A percentile compares a stretch with the other conserved stretches of the same genome.
phyloP scores from a whole-genome alignment of 73 alveolate species.

The Paramecium biaurelia region DNA sequence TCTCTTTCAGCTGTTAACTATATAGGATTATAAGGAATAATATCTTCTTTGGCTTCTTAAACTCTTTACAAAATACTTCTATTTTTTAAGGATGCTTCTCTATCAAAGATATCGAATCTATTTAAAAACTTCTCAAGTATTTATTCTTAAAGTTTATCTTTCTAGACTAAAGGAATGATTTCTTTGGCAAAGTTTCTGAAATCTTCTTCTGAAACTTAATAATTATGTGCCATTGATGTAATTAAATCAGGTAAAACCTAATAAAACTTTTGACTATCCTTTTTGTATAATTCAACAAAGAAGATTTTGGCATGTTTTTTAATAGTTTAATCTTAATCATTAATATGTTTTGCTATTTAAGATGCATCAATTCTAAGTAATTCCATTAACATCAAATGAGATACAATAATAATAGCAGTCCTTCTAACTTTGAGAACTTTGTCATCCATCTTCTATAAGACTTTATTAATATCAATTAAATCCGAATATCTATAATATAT shows the following conservation, averaged over 20 bases:
- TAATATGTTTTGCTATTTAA: not conserved
- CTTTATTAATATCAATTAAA: not conserved
- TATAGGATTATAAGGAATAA: not conserved
- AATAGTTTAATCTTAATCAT: not conserved
- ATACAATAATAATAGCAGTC: not conserved
- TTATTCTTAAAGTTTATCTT: not conserved
- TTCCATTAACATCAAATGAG: not conserved
- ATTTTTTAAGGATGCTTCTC: not conserved
- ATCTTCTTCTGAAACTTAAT: not conserved
- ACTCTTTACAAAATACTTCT: not conserved
- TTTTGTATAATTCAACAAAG: not conserved
- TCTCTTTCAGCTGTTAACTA: not conserved
- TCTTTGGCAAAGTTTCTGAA: not conserved
- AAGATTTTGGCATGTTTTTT: conserved; percentile 17
- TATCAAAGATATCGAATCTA: not conserved
- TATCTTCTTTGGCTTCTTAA: not conserved
- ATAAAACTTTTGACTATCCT: not conserved
- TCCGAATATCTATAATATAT: not conserved
- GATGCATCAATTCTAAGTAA: not conserved
- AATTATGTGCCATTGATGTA: not conserved
- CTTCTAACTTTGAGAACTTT: not conserved
- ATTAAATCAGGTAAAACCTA: not conserved
- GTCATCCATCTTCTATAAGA: not conserved
- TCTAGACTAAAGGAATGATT: not conserved
- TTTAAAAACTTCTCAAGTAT: not conserved